A percentile compares a stretch with the other conserved stretches of the same genome.
Evolutionary conservation across 352 stramenopile genomes (phyloP).

Genomic region (Aphanomyces invadans): DNA sequence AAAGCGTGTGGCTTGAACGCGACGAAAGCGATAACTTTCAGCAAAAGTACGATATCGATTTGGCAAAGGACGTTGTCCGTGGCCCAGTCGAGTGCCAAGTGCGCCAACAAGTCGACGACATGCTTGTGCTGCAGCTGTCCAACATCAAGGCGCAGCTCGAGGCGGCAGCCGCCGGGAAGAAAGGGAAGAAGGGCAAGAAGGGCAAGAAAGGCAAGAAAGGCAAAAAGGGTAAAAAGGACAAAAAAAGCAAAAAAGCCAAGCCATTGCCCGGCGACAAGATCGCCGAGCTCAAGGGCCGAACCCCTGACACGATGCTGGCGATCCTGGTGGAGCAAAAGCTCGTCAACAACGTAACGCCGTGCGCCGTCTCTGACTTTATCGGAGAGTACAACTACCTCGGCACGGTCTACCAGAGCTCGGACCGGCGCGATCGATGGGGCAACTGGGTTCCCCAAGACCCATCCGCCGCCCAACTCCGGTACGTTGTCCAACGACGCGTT

Average conservation of each 20-base stretch:
- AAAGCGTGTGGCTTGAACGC: conserved; percentile 81
- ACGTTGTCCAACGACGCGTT: conserved; percentile 44
- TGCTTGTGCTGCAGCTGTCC: conserved; percentile 88
- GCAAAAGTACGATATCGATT: conserved; percentile 89
- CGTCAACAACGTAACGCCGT: conserved; percentile 48
- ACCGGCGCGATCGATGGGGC: conserved; percentile 54
- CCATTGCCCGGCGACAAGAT: conserved; percentile 88
- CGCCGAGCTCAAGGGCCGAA: conserved; percentile 82
- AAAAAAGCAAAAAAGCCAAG: conserved; percentile 61
- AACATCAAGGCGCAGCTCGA: conserved; percentile 91
- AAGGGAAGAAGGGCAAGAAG: conserved; percentile 73
- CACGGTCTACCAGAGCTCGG: conserved; percentile 55
- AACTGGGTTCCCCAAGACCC: conserved; percentile 89
- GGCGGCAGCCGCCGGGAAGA: conserved; percentile 68
- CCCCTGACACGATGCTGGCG: conserved; percentile 84
- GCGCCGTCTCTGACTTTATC: conserved; percentile 72
- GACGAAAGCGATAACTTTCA: conserved; percentile 88
- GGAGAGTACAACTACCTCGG: conserved; percentile 90
- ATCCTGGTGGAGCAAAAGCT: conserved; percentile 86
- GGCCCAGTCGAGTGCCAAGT: conserved; percentile 81
- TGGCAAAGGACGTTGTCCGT: conserved; percentile 87
- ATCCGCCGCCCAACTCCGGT: conserved; percentile 84
- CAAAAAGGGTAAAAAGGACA: conserved; percentile 40
- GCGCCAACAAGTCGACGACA: conserved; percentile 88
- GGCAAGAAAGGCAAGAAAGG: conserved; percentile 38